These are phyloP conservation scores for Xeromyces bisporus DNA, from an alignment of 495 filamentous ascomycete species.

Conservation along the genomic window DNA sequence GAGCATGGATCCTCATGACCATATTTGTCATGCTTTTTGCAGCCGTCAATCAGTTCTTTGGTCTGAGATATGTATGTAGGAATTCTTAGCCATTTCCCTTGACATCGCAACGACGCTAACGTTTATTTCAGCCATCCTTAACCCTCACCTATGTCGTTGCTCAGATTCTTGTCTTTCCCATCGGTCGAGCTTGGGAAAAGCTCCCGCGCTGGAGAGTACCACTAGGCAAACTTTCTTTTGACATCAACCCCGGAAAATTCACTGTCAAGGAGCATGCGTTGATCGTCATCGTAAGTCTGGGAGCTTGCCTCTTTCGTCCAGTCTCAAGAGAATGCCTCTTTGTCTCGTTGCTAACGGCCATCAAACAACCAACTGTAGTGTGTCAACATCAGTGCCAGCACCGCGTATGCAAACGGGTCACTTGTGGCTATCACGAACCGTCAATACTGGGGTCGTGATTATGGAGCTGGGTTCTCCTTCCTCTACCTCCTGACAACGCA, in stretches of 20 bases:
- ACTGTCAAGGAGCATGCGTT: conserved; percentile 56
- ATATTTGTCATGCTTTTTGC: conserved; percentile 14
- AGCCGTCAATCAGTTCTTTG: conserved; percentile 14
- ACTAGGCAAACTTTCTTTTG: conserved; percentile 33
- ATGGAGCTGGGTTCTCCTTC: conserved; percentile 45
- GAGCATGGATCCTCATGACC: conserved; percentile 12
- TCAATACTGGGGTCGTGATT: conserved; percentile 41
- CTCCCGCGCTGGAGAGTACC: conserved; percentile 41
- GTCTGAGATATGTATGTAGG: conserved; percentile 35
- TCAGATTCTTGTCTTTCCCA: conserved; percentile 45
- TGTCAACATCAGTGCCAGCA: conserved; percentile 16
- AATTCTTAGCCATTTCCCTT: conserved; percentile 56
- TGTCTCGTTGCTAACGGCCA: neutral
- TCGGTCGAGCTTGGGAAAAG: conserved; percentile 30
- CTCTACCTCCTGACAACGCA: conserved; percentile 47
- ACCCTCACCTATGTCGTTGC: conserved; percentile 49
- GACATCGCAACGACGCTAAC: conserved; percentile 38
- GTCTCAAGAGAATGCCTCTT: no score
- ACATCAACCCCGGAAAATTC: conserved; percentile 44
- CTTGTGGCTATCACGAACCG: conserved; percentile 36
- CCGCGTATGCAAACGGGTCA: conserved; percentile 42
- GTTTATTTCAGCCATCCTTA: conserved; percentile 77
- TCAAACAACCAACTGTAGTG: conserved; percentile 3
- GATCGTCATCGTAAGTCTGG: conserved; percentile 40
- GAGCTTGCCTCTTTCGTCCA: conserved; percentile 6